Evolutionary conservation across 169 alveolate species (phyloP), one percentile per base, ranked within the genome.

Genomic region (Prorocentrum cordatum): DNA sequence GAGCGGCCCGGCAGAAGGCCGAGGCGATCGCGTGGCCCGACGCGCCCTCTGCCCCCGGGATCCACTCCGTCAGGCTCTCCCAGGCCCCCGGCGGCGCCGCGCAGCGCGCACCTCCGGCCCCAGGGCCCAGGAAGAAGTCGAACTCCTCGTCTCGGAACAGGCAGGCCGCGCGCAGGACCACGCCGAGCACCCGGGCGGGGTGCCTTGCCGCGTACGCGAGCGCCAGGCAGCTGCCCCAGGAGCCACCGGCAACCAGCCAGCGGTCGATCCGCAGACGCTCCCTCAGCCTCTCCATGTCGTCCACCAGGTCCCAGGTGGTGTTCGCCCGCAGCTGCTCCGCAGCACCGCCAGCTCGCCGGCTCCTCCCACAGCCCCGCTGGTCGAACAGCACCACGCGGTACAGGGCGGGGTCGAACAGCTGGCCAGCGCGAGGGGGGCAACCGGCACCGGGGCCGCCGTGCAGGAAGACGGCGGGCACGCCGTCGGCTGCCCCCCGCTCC

Each of bases 141-240:
- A 79, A 67, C 77, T 79, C 89, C 29, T 58, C 66, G 4, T 31
- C 18, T 2, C 89, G 89, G 47, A 79, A 79, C 3, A 79, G 47
- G 66, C 58, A 83, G 32, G 70, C 86, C 31, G 92, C 94, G 27
- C 94, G 72, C 82, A 92, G 38, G 22, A 68, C 87, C 35, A 92
- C 47, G 32, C 79, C 92, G 20, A 92, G 89, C 32, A 84, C 92
- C 29, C 73, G 72, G 4, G 75, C 89, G 39, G 84, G 85, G 75
- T 85, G 91, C 59, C 73, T 33, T 83, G 89, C 66, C 7, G 92
- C 92, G 39, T 92, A 92, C 9, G 92, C 92, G 32, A 92, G 27
- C 16, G 94, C 89, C 26, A 92, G 45, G 31, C 91, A 83, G 45
- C 88, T 42, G 29, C 94, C 94, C 94, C 92, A 92, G 14, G 89